These are phyloP conservation scores for Glarea lozoyensis DNA, from an alignment of 495 filamentous ascomycete species.

Conservation along the genomic window DNA sequence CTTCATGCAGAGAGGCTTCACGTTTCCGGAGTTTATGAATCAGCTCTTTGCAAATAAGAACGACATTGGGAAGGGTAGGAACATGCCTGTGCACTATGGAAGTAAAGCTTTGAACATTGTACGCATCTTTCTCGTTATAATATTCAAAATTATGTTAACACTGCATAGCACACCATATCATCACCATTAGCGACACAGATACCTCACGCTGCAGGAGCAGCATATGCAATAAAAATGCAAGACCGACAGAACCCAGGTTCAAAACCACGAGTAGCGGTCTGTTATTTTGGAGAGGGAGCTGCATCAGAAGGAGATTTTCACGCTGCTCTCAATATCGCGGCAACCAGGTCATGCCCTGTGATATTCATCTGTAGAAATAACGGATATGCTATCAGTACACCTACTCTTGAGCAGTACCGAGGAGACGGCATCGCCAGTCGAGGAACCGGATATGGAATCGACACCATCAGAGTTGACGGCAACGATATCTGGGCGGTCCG, in stretches of 20 bases:
- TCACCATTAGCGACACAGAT: slow-evolving; percentile 92
- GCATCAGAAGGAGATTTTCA: slow-evolving; percentile 98
- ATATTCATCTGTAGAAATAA: slow-evolving; percentile 98
- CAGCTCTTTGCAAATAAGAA: slow-evolving; percentile 87
- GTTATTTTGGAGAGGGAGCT: slow-evolving; percentile 97
- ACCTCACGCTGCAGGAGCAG: slow-evolving; percentile 86
- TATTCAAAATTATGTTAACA: slow-evolving; percentile 4
- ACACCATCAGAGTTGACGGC: slow-evolving; percentile 91
- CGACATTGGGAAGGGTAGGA: slow-evolving; percentile 75
- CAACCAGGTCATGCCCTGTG: slow-evolving; percentile 82
- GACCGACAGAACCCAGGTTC: slow-evolving; percentile 59
- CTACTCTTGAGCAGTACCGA: slow-evolving; percentile 91
- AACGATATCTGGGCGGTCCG: slow-evolving; percentile 96
- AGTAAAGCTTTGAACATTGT: slow-evolving; percentile 75
- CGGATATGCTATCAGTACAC: slow-evolving; percentile 91
- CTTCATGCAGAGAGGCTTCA: slow-evolving; percentile 84
- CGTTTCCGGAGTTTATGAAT: slow-evolving; percentile 81
- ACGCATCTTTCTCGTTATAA: slow-evolving; percentile 19
- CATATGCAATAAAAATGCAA: slow-evolving; percentile 89
- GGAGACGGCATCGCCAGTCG: slow-evolving; percentile 94
- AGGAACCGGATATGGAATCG: slow-evolving; percentile 94
- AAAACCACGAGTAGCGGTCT: slow-evolving; percentile 64
- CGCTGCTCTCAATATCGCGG: slow-evolving; percentile 91
- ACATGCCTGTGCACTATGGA: slow-evolving; percentile 98
- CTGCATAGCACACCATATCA: slow-evolving; percentile 74